Evolutionary conservation across 352 stramenopile species (phyloP), one percentile per base, ranked within the genome.

Genomic region (Phytophthora macrochlamydospora): DNA sequence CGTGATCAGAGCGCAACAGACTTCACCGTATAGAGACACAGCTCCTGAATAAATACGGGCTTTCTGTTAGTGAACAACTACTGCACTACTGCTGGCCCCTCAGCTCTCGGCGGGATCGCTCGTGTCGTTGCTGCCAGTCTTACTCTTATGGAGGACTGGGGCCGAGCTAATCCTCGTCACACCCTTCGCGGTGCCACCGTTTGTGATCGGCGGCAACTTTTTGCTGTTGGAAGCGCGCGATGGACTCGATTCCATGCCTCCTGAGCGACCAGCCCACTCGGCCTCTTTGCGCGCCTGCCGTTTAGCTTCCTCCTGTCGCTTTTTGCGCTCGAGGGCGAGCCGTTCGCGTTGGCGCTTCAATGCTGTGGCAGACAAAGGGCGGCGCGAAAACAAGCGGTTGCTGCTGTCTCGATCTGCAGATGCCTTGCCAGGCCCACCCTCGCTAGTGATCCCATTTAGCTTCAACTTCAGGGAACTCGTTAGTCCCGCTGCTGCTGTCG

Each of bases 311-410:
- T 92, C 84, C 43, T 82, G 68, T n/a, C 82, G 81, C 61, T 89
- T 87, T 40, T 86, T 85, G 30, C 81, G 83, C 48, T 89, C 77
- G 7, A 75, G 52, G 5, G 76, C 48, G 38, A 89, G 60, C 70
- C 92, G 91, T 29, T 90, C 77, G 54, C 87, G 85, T 57, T 93
- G 83, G 18, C 80, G 85, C 56, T 93, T 92, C n/a, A 90, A 71
- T n/a, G 87, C 75, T 32, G 80, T 71, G 7, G 79, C 78, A 2
- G 82, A 89, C 38, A 92, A 58, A 2, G 83, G 85, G 0, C 85
- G 71, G 31, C 81, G 75, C 4, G 77, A 87, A 59, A 93, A 93
- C 33, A 93, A 69, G 1, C 76, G 67, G 29, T 73, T 78, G 60
- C 77, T 88, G 28, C 79, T 90, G 28, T 90, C 80, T 13, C 84